Evolutionary conservation across 1,284 basidiomycete genomes (phyloP).

Genomic region (Ustilago tritici): DNA sequence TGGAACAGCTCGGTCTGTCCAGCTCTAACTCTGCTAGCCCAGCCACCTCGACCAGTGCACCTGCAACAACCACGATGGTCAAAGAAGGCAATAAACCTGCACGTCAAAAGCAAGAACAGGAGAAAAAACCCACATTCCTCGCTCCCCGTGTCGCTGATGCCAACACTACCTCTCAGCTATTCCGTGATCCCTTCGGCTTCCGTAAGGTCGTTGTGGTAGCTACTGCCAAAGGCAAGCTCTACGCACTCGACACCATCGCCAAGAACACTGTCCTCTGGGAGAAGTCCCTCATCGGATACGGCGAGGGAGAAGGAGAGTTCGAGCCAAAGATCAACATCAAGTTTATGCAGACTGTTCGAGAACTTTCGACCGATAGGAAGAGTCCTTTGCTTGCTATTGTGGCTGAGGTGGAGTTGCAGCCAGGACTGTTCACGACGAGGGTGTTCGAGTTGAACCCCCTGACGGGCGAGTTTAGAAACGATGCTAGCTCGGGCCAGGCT

Average conservation of each 20-base stretch:
- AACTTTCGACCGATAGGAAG: conserved; percentile 52
- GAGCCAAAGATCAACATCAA: conserved; percentile 59
- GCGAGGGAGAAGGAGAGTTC: conserved; percentile 58
- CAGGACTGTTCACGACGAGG: conserved; percentile 49
- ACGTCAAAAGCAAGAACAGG: conserved; percentile 24
- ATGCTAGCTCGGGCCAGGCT: conserved; percentile 40
- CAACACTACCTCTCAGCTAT: conserved; percentile 48
- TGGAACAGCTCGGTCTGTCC: conserved; percentile 66
- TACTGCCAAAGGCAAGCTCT: conserved; percentile 81
- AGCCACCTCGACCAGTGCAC: conserved; percentile 12
- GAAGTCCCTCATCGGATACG: conserved; percentile 66
- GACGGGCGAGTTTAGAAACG: conserved; percentile 59
- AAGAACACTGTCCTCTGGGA: conserved; percentile 66
- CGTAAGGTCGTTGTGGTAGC: conserved; percentile 83
- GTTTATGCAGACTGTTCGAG: conserved; percentile 56
- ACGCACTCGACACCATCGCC: conserved; percentile 83
- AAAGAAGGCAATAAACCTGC: conserved; percentile 43
- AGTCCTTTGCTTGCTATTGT: conserved; percentile 60
- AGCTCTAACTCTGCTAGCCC: conserved; percentile 12
- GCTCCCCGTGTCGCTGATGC: conserved; percentile 52
- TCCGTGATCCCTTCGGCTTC: conserved; percentile 83
- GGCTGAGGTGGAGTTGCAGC: conserved; percentile 56
- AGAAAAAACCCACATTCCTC: conserved; percentile 42
- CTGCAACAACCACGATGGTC: conserved; percentile 43
- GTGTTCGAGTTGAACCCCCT: conserved; percentile 66